Base-by-base conservation (phyloP, 768 basidiomycete genomes). In the Thelephora ganbajun region DNA sequence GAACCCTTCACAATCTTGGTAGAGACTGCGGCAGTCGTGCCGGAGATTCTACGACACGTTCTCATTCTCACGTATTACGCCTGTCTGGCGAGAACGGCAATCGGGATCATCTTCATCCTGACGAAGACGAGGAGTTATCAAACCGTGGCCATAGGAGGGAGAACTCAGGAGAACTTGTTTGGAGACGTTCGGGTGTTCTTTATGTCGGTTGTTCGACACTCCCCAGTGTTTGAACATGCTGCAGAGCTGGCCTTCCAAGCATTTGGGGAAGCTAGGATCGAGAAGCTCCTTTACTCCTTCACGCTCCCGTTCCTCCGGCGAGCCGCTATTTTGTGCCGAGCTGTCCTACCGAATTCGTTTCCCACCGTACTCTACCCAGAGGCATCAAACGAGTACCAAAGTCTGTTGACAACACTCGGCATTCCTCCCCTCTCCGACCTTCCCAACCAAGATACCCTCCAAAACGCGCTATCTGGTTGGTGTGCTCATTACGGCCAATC, bases 231-330 rank as follows among this genome's bases (percentile, higher is more conserved):
- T 54, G 87, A 91, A 52, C 87, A 87, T 55, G 86, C 81, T 0
- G 83, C 87, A 3, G 85, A 80, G 20, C 65, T 85, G 42, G 81
- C 80, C 1, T 81, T 93, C 46, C 79, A 83, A 37, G 75, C 80
- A 2, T 82, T 90, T 52, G 84, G 90, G 45, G 87, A 90, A 57
- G 80, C 80, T 3, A 72, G 83, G 34, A 83, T 97, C 43, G 83
- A 92, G 57, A 88, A 84, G 61, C 63, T 93, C 41, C 66, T 97
- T 33, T 93, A 93, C 57, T 71, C 79, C 0, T 89, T 93, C 62
- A 90, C 88, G 0, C 70, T 97, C 0, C 93, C 92, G 2, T 97
- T 96, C 70, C 76, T 98, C 9, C 83, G 94, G 14, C 76, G 85
- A 0, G 86, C 83, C 0, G 80, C 89, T 11, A 86, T 97, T 44